Base-by-base conservation (phyloP, 2,329 filamentous ascomycete genomes). In the Aspergillus aculeatinus region DNA sequence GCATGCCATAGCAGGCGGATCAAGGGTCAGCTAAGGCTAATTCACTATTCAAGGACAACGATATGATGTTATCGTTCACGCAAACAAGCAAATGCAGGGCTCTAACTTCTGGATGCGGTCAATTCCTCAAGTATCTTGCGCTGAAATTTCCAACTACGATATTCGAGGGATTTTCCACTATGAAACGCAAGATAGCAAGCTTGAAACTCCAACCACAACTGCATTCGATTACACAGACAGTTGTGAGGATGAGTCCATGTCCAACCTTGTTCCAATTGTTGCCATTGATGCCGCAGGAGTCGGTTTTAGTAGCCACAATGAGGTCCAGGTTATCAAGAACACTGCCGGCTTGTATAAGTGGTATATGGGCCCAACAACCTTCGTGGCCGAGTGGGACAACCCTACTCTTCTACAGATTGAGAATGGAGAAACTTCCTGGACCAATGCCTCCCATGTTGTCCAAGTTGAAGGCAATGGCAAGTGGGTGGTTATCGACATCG, bases 131-230 rank as follows among this genome's bases (percentile, higher is more conserved):
- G 48, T 62, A 0, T 69, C 70, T 1, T 84, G 82, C 65, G 76
- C 74, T 0, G 64, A 70, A 2, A 81, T 80, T 48, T 68, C 67
- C 33, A 78, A 71, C 33, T 57, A 68, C 0, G 70, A 76, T 51
- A 82, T 84, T 64, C 77, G 70, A 51, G 83, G 81, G 2, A 82
- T 85, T 50, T 65, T 85, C 5, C 77, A 19, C n/a, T 19, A 48
- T 19, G 27, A 27, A 7, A 27, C 27, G 27, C 27, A 6, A 5
- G 11, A 57, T 10, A 52, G 59, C 25, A 52, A 50, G 2, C 62
- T 60, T n/a, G 48, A 44, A 2, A 60, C 58, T 6, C 70, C 71
- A 6, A 63, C 61, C 1, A 73, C 70, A n/a, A 62, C 27, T 0
- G 23, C 59, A 12, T 71, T 58, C 48, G 44, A 52, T 33, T 70